Base-by-base conservation (phyloP, 805 yeast species). In the Teunomyces stri region DNA sequence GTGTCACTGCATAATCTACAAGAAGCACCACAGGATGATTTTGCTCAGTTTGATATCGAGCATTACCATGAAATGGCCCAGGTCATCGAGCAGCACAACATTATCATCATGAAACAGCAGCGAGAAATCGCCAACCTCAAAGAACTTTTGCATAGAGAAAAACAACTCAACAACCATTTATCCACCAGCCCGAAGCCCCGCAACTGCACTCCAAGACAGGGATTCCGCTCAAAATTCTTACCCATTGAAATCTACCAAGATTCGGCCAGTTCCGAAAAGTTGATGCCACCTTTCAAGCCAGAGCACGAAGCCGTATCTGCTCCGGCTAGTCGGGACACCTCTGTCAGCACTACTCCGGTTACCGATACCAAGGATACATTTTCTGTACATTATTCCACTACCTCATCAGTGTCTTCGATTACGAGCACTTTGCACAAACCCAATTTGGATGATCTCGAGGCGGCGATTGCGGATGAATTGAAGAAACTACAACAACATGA, bases 71-170 rank as follows among this genome's bases (percentile, higher is more conserved):
- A 61, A 50, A 55, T 62, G 62, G 48, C 55, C 41, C 33, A 51
- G 12, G 48, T 65, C 15, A 54, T 61, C 7, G 56, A 60, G 39
- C 54, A 57, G 9, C 65, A 65, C 36, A 49, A 56, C 10, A 43
- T 44, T 3, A 51, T 63, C 44, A 51, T 64, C 7, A 39, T 47
- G 12, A 61, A 55, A 43, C 66, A 66, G 43, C 62, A 60, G 44
- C 50, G 54, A 13, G 67, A 65, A 48, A 63, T 61, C 15, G 50
- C 54, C 11, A 54, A 58, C 38, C 50, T 64, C 20, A 60, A 55
- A 36, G 43, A 53, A 13, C 52, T 66, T 18, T 51, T 66, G 39
- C 43, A 41, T 11, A 56, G 60, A 31, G 68, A 66, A 48, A 55
- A 59, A 40, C 48, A 52, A 36, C 39, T 59, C 7, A 61, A 55